Base-by-base conservation (phyloP, 495 filamentous ascomycete species). In the Delitschia confertaspora region DNA sequence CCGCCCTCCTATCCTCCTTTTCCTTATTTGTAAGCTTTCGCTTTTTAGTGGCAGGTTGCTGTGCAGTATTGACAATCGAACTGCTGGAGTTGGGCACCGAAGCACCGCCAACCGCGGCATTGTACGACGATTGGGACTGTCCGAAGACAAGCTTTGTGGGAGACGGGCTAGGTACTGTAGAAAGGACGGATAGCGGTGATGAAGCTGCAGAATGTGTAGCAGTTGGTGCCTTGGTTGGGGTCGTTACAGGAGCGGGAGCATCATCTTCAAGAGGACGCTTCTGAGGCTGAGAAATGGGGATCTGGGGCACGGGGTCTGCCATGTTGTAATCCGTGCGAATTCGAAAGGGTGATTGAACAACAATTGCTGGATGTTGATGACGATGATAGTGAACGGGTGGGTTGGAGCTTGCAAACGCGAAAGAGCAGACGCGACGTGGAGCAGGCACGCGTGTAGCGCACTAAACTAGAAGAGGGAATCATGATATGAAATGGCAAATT, bases 101-200 rank as follows among this genome's bases (percentile, higher is more conserved):
- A 19, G 18, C 38, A 17, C 48, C 38, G 21, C 45, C 42, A 10
- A 21, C 11, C 11, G 30, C 37, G 27, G 48, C 43, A 42, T 30
- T 45, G 40, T 36, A 41, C 21, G 51, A 55, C 29, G 43, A 56
- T 4, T 33, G 42, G 18, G 48, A 31, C 26, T 47, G 42, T 3
- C 31, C 34, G 16, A 33, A 36, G 24, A 25, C 11, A n/a, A 17
- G 18, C 24, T 53, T 24, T 6, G 24, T 38, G 6, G 37, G 36
- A 18, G 39, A 47, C 14, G 60, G 56, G 16, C 41, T 62, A 4
- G 44, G 25, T 19, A 48, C 37, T 25, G 50, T 58, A 3, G 59
- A 61, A 1, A 55, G 42, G 23, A 55, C 51, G 18, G 59, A 58
- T 36, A 61, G 55, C 13, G 58, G 55, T n/a, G 55, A 27, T 19